These are phyloP conservation scores for Fonsecaea multimorphosa DNA, from an alignment of 2,329 filamentous ascomycete genomes.

Conservation along the genomic window DNA sequence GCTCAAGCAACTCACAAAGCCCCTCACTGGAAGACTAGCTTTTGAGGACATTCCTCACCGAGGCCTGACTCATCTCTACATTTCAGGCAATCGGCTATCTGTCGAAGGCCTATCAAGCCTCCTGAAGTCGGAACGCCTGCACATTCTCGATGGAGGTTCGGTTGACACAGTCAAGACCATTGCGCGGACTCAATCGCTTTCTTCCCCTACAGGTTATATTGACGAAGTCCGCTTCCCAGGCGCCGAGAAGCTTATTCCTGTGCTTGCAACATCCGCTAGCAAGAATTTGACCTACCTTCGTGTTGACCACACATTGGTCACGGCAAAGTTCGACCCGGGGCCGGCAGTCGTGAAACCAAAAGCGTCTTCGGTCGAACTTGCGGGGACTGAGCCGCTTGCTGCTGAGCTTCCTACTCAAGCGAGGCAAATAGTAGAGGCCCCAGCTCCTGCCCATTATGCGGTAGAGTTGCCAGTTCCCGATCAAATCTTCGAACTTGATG, in stretches of 20 bases:
- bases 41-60: slow-evolving; percentile 61
- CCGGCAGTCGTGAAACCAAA: slow-evolving; percentile 19
- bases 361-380: slow-evolving; percentile 28
- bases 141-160: slow-evolving; percentile 63
- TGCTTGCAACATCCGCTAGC: slow-evolving; percentile 55
- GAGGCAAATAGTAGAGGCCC: slow-evolving; percentile 42
- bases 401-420: slow-evolving; percentile 43
- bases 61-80: slow-evolving; percentile 66
- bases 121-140: slow-evolving; percentile 57
- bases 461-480: slow-evolving; percentile 45
- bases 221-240: slow-evolving; percentile 52
- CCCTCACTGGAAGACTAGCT: slow-evolving; percentile 59
- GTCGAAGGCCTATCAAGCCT: slow-evolving; percentile 62
- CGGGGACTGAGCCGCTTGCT: slow-evolving; percentile 30
- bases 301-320: slow-evolving; percentile 62
- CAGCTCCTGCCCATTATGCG: slow-evolving; percentile 33
- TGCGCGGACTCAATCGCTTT: slow-evolving; percentile 30
- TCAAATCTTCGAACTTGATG: slow-evolving; percentile 48
- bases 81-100: slow-evolving; percentile 62
- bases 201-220: slow-evolving; percentile 34
- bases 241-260: slow-evolving; percentile 61
- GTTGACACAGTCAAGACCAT: slow-evolving; percentile 46
- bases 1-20: slow-evolving; percentile 55
- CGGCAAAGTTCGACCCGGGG: slow-evolving; percentile 46
- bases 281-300: slow-evolving; percentile 60